These are phyloP conservation scores for Hypericum androsaemum DNA, from an alignment of 345 rosid genomes.

Conservation along the genomic window DNA sequence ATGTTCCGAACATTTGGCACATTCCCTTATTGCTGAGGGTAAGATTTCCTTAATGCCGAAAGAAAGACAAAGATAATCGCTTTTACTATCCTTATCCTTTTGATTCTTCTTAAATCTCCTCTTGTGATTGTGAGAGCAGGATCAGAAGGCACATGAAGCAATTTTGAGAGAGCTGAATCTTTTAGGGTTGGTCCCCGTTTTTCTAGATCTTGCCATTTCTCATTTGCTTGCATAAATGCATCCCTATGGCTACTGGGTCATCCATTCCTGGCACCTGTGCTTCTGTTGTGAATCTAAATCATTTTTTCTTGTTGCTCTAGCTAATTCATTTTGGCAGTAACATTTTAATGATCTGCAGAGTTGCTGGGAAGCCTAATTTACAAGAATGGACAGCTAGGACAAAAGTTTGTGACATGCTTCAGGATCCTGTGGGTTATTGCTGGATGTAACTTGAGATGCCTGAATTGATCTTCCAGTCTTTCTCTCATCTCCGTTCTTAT, in stretches of 20 bases:
- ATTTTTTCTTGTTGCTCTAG: neutral
- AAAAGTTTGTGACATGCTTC: slow-evolving; percentile 49
- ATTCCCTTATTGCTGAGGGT: slow-evolving; percentile 83
- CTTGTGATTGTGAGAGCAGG: slow-evolving; percentile 31
- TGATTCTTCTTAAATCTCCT: no score
- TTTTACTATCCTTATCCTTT: neutral
- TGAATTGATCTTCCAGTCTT: neutral
- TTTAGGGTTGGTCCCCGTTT: slow-evolving; percentile 37
- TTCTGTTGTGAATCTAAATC: no score
- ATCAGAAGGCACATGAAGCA: slow-evolving; percentile 92
- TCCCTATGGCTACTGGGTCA: no score
- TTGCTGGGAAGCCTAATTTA: slow-evolving; percentile 50
- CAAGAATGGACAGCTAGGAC: slow-evolving; percentile 70
- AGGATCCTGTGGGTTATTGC: slow-evolving; percentile 45
- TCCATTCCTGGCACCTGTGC: no score
- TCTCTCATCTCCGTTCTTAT: neutral
- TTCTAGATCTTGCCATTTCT: slow-evolving; percentile 1
- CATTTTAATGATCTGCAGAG: slow-evolving; percentile 22
- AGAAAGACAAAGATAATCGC: neutral
- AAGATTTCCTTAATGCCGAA: slow-evolving; percentile 16
- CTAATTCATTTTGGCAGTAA: neutral
- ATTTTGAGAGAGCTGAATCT: slow-evolving; percentile 73
- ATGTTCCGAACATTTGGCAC: slow-evolving; percentile 96
- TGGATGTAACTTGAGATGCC: neutral
- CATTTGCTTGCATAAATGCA: slow-evolving; percentile 2